A percentile compares a stretch with the other conserved stretches of the same genome.
Evolutionary conservation across 2,329 filamentous ascomycete species (phyloP).

Genomic region (Ceratocystis diversiconidia): DNA sequence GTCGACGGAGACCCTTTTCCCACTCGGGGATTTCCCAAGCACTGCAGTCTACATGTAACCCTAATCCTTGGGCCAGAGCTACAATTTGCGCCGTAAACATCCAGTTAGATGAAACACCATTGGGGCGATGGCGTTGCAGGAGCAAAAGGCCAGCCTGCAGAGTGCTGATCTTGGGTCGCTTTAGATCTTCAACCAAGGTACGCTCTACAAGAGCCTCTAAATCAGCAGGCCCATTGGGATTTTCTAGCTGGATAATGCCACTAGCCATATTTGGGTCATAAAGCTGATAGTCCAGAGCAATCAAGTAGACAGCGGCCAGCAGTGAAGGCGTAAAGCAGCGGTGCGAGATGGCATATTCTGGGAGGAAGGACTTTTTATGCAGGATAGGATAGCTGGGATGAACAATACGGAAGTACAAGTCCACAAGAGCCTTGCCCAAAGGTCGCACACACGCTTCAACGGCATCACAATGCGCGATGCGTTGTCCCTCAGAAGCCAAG

Average conservation of each 20-base stretch:
- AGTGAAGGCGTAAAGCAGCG: constrained; percentile 37
- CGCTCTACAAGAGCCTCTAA: constrained; percentile 26
- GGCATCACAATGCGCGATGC: constrained; percentile 30
- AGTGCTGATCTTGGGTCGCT: constrained; percentile 30
- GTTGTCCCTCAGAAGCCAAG: constrained; percentile 29
- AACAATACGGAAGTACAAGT: constrained; percentile 43
- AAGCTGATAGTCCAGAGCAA: constrained; percentile 37
- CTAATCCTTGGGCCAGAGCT: constrained; percentile 35
- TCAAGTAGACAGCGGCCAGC: constrained; percentile 38
- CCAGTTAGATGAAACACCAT: constrained; percentile 24
- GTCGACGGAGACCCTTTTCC: constrained; percentile 40
- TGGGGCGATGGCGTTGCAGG: constrained; percentile 25
- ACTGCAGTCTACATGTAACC: constrained; percentile 38
- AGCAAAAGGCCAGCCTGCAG: constrained; percentile 33
- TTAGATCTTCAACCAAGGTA: constrained; percentile 26
- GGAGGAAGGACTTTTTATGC: constrained; percentile 39
- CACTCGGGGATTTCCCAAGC: constrained; percentile 39
- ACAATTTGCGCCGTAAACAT: constrained; percentile 31
- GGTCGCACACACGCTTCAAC: constrained; percentile 36
- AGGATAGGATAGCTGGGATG: constrained; percentile 39
- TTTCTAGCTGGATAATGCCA: constrained; percentile 22
- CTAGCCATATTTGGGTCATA: constrained; percentile 33
- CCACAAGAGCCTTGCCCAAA: constrained; percentile 42
- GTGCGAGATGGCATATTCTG: constrained; percentile 37
- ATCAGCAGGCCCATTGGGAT: constrained; percentile 26